These are phyloP conservation scores for Candida tropicalis DNA, from an alignment of 1,139 yeast genomes.

Conservation along the genomic window DNA sequence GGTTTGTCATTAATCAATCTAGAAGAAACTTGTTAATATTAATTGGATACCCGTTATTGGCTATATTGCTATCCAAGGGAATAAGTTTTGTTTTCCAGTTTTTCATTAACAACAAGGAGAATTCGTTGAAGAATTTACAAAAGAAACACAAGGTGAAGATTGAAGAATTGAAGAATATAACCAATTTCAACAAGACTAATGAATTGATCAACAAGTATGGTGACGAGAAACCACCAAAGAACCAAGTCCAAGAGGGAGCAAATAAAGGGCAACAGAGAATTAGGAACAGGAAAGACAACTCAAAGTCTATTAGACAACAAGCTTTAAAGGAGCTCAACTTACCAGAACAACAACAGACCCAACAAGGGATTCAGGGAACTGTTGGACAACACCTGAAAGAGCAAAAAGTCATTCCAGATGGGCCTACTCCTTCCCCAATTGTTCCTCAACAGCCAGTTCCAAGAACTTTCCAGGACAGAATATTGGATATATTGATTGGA, in stretches of 20 bases:
- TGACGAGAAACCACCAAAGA: conserved; percentile 10
- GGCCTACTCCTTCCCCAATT: neutral
- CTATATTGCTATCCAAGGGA: conserved; percentile 23
- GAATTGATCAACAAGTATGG: conserved; percentile 66
- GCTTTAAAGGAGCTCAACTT: conserved; percentile 17
- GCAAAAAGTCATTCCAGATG: conserved; percentile 4
- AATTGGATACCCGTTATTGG: conserved; percentile 32
- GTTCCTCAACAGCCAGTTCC: conserved; percentile 9
- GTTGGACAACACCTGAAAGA: neutral
- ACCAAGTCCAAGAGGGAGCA: neutral
- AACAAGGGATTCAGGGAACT: neutral
- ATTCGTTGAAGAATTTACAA: conserved; percentile 32
- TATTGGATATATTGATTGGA: conserved; percentile 64
- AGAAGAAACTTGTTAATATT: conserved; percentile 21
- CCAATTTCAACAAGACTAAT: conserved; percentile 78
- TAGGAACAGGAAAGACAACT: conserved; percentile 1
- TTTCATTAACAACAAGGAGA: conserved; percentile 26
- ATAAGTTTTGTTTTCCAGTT: conserved; percentile 27
- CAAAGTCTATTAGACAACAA: conserved; percentile 10
- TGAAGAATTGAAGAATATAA: conserved; percentile 73
- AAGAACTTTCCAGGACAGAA: conserved; percentile 41
- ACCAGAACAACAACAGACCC: conserved; percentile 4
- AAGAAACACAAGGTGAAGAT: conserved; percentile 62
- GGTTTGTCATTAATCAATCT: conserved; percentile 29
- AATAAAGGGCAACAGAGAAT: conserved; percentile 7